A percentile compares a stretch with the other conserved stretches of the same genome.
phyloP scores from a whole-genome alignment of 805 yeast genomes.

The Tetrapisispora taiwanensis region DNA sequence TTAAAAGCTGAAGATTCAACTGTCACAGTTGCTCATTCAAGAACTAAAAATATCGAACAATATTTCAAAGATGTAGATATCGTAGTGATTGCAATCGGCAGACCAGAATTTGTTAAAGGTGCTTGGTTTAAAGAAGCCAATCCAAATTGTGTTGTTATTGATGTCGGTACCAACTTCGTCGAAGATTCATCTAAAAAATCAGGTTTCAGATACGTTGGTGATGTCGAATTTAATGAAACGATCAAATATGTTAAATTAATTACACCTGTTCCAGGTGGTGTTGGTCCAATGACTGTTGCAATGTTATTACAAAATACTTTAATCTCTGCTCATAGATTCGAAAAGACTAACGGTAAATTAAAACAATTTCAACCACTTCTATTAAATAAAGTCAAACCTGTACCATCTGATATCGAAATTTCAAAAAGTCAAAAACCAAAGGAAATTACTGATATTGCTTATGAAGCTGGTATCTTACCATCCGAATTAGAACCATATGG shows the following conservation, averaged over 20 bases:
- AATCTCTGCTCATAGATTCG: slow-evolving; percentile 49
- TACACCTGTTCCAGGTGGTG: slow-evolving; percentile 91
- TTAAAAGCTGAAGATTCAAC: slow-evolving; percentile 75
- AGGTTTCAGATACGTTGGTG: slow-evolving; percentile 69
- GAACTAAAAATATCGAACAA: slow-evolving; percentile 49
- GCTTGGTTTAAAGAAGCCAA: slow-evolving; percentile 50
- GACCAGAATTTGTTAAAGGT: slow-evolving; percentile 58
- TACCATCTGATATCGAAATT: slow-evolving; percentile 72
- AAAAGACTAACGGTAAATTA: slow-evolving; percentile 17
- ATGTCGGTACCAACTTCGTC: slow-evolving; percentile 74
- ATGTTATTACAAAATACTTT: slow-evolving; percentile 66
- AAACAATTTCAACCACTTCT: slow-evolving; percentile 41
- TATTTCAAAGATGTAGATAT: slow-evolving; percentile 67
- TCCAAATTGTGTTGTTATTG: slow-evolving; percentile 58
- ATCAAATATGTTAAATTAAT: slow-evolving; percentile 33
- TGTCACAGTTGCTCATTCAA: slow-evolving; percentile 78
- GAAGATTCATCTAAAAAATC: slow-evolving; percentile 56
- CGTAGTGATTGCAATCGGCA: slow-evolving; percentile 72
- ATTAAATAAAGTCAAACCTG: slow-evolving; percentile 49
- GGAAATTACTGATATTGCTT: slow-evolving; percentile 55
- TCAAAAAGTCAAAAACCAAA: slow-evolving; percentile 70
- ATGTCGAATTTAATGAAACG: slow-evolving; percentile 56
- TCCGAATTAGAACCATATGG: slow-evolving; percentile 69
- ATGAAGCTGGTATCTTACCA: slow-evolving; percentile 57
- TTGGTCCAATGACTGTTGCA: slow-evolving; percentile 88